phyloP scores from a whole-genome alignment of 2,329 filamentous ascomycete genomes.

The Ascomycota sp. region DNA sequence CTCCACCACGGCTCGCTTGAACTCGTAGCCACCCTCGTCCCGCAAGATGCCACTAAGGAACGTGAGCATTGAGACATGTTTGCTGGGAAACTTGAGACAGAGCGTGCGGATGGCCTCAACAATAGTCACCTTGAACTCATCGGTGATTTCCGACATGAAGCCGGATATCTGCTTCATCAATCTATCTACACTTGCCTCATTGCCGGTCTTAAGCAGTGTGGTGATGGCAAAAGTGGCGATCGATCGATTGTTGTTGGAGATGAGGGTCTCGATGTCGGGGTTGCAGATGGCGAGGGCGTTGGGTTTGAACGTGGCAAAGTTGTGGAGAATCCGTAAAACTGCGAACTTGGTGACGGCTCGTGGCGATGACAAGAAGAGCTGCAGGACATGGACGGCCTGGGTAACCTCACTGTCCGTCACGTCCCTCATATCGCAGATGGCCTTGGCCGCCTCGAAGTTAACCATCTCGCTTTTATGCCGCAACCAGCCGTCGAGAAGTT shows the following conservation, averaged over 20 bases:
- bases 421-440: slow-evolving; percentile 86
- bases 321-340: slow-evolving; percentile 86
- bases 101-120: slow-evolving; percentile 93
- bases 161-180: slow-evolving; percentile 96
- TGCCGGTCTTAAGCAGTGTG: slow-evolving; percentile 92
- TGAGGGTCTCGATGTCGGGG: slow-evolving; percentile 88
- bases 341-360: slow-evolving; percentile 94
- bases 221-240: slow-evolving; percentile 98
- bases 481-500: slow-evolving; percentile 87
- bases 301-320: slow-evolving; percentile 92
- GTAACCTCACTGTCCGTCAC: slow-evolving; percentile 80
- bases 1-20: slow-evolving; percentile 93
- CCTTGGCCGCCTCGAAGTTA: slow-evolving; percentile 97
- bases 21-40: slow-evolving; percentile 94
- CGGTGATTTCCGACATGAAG: slow-evolving; percentile 97
- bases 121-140: slow-evolving; percentile 99
- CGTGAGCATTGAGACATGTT: slow-evolving; percentile 92
- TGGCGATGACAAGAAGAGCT: slow-evolving; percentile 90
- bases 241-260: slow-evolving; percentile 90
- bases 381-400: slow-evolving; percentile 84
- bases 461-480: slow-evolving; percentile 99
- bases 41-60: slow-evolving; percentile 94
- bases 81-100: slow-evolving; percentile 92
- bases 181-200: slow-evolving; percentile 89
- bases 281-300: slow-evolving; percentile 85